Evolutionary conservation across 2,329 filamentous ascomycete genomes (phyloP), one percentile per base, ranked within the genome.

Genomic region (Fusarium redolens): DNA sequence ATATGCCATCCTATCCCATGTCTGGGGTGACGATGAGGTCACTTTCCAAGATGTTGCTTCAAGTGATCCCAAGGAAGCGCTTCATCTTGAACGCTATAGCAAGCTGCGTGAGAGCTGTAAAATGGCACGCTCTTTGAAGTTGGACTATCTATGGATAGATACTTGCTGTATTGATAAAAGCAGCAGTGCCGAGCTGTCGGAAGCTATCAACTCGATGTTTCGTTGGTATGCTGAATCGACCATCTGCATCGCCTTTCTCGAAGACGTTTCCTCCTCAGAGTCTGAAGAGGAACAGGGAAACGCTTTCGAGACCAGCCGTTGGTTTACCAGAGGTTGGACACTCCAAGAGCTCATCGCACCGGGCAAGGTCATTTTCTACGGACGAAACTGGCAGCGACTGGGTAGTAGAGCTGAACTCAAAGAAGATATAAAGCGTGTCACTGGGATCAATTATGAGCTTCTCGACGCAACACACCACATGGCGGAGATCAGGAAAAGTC

Each of bases 201-300:
- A 79, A 25, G 78, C 77, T 31, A 79, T 79, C 65, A 79, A 79
- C 44, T 81, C 78, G 56, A 81, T 81, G 79, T 81, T 79, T 54
- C 72, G 75, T 9, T 81, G 79, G 79, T 81, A 81, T 45, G 74
- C 75, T 9, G 65, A 75, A 20, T 75, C 79, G 3, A 40, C 43
- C 5, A 61, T 78, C 13, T 80, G 79, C 55, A 72, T 79, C 30
- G 76, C 75, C 7, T 79, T 71, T 38, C 64, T 80, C 9, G 65
- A 72, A 8, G 77, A 79, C 30, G 75, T 78, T 7, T 22, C 35
- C 12, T 14, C 35, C 14, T 25, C 30, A 3, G 55, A 59, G 7
- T 72, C 64, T 7, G 37, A 59, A 14, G 44, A 56, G 7, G 67
- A 50, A 20, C 43, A 33, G 5, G 60, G 22, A n/a, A 55, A 37